Evolutionary conservation across 192 early-diverging fungal species (phyloP).

Genomic region (Backusella psychrophila): DNA sequence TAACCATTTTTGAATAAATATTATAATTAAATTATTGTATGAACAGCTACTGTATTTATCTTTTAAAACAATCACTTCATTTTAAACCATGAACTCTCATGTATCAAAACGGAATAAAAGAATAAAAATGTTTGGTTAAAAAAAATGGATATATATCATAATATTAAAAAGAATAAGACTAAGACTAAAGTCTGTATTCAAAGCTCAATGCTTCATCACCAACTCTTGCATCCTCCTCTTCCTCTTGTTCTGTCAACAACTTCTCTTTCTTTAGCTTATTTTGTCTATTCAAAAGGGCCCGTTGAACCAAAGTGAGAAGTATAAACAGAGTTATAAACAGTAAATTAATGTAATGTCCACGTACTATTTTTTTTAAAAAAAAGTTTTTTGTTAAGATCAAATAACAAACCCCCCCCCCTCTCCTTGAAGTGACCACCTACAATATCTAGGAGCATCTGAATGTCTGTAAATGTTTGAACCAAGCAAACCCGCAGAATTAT

Average conservation of each 20-base stretch:
- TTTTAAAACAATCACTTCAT: too few species aligned
- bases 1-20: too few species aligned
- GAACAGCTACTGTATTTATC: too few species aligned
- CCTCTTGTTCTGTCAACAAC: neutral
- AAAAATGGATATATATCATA: too few species aligned
- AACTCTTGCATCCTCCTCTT: neutral
- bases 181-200: conserved; percentile 6
- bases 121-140: too few species aligned
- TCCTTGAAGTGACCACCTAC: conserved; percentile 6
- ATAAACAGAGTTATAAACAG: conserved; percentile 30
- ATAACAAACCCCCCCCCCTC: neutral
- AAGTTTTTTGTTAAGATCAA: neutral
- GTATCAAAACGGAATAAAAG: too few species aligned
- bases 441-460: conserved; percentile 28
- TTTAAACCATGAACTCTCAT: too few species aligned
- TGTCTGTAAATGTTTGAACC: conserved; percentile 34
- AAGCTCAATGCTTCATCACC: conserved; percentile 16
- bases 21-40: too few species aligned
- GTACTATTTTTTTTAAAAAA: conserved; percentile 9
- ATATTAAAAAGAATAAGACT: too few species aligned
- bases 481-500: conserved; percentile 29
- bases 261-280: conserved; percentile 4
- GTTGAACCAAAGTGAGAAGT: conserved; percentile 16
- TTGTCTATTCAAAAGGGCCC: conserved; percentile 12
- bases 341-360: conserved; percentile 26